Evolutionary conservation across 495 filamentous ascomycete species (phyloP).

Genomic region (Opeltia flavorubescens): DNA sequence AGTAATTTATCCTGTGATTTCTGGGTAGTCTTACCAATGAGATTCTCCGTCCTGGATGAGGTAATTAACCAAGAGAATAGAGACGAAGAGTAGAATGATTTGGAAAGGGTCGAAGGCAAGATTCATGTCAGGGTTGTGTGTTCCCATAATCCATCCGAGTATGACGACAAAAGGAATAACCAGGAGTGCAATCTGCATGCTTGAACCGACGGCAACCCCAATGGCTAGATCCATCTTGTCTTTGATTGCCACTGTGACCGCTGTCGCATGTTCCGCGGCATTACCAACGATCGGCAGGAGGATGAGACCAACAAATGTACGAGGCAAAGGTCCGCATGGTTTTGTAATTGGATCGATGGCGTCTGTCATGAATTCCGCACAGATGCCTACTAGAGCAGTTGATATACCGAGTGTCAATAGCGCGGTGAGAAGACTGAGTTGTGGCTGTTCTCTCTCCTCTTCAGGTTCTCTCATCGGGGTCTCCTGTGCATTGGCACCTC

Average conservation of each 20-base stretch:
- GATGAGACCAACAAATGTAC: conserved; percentile 74
- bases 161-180: conserved; percentile 66
- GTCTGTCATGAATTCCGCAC: conserved; percentile 81
- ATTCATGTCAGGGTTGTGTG: conserved; percentile 43
- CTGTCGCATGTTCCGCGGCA: conserved; percentile 76
- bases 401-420: conserved; percentile 52
- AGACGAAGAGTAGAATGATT: conserved; percentile 63
- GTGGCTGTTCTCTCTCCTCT: conserved; percentile 51
- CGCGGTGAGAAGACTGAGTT: conserved; percentile 55
- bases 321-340: conserved; percentile 35
- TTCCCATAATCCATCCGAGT: conserved; percentile 66
- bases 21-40: conserved; percentile 27
- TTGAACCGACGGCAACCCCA: conserved; percentile 70
- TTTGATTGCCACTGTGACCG: conserved; percentile 74
- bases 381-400: conserved; percentile 72
- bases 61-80: conserved; percentile 71
- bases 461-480: conserved; percentile 38
- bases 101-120: conserved; percentile 74
- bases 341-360: conserved; percentile 59
- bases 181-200: conserved; percentile 76
- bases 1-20: not conserved
- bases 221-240: conserved; percentile 87
- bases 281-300: conserved; percentile 84
- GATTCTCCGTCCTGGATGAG: conserved; percentile 52
- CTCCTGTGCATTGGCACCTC: conserved; percentile 19